Base-by-base conservation (phyloP, 2,329 filamentous ascomycete species). In the Alternaria gansuensis region DNA sequence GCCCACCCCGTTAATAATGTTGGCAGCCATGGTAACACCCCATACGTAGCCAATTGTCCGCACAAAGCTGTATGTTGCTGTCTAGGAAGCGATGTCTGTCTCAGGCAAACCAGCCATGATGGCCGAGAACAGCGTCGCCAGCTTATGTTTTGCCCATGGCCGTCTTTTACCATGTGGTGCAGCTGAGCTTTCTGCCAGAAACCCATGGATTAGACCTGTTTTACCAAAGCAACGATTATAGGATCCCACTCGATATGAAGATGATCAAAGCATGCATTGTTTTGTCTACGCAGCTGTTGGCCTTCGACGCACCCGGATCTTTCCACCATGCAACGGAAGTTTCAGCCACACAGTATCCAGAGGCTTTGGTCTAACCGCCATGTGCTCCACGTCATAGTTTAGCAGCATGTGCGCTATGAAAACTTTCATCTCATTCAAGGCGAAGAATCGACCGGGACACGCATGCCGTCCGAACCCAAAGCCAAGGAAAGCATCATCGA, bases 121-220 rank as follows among this genome's bases (percentile, higher is more conserved):
- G 1, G 77, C 48, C 2, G 82, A 81, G 2, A 82, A 57, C 4
- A 83, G 51, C 2, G 84, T 66, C 3, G 81, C 8, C 33, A 6
- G 33, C 33, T 36, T 39, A 39, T 11, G 36, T 21, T 3, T 39
- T 39, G 5, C 17, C 17, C 37, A 40, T 23, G 37, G 21, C 37
- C 10, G 37, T 23, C 10, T 23, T 24, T 10, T 23, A 23, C 37
- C 10, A 11, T 40, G 11, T 14, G 10, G 17, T 23, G n/a, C 36
- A 40, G 21, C 11, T 23, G 17, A 11, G 4, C 6, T 23, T 13
- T 23, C 10, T 40, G 29, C 11, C 29, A 46, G 2, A 33, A 14
- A 33, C 9, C 21, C 21, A 33, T 34, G 23, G 7, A 31, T 10
- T n/a, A 24, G 11, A 9, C 6, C 23, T 8, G 11, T 33, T 9